Evolutionary conservation across 140 eudicot species (phyloP).

Genomic region (Senecio squalidus): DNA sequence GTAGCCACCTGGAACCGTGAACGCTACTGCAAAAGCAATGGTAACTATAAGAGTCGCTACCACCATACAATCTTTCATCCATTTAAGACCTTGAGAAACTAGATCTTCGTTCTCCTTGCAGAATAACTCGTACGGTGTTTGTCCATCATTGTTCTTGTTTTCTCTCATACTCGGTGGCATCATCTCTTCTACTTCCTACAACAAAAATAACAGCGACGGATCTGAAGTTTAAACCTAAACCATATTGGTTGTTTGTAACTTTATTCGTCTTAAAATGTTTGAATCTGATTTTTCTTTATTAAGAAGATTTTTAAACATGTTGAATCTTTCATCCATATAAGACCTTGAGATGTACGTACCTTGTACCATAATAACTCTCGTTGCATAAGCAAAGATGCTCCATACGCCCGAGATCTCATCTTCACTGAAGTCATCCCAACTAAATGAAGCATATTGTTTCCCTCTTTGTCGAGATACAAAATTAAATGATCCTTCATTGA

Average conservation of each 20-base stretch:
- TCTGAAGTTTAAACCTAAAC: too few relatives aligned
- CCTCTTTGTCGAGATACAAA: neutral
- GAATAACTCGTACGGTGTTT: constrained; percentile 12
- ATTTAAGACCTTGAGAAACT: neutral
- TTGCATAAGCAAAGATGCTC: constrained; percentile 32
- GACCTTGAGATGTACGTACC: too few relatives aligned
- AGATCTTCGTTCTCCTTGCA: neutral
- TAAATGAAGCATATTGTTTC: constrained; percentile 4
- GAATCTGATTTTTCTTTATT: too few relatives aligned
- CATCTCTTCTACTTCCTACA: constrained; percentile 4
- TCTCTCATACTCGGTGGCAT: neutral
- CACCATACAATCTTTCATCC: constrained; percentile 18
- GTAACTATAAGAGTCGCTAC: constrained; percentile 20
- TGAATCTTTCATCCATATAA: too few relatives aligned
- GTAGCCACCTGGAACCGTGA: constrained; percentile 24
- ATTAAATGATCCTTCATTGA: constrained; percentile 21
- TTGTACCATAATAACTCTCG: too few relatives aligned
- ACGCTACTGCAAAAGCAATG: constrained; percentile 14
- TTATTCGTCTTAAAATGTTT: too few relatives aligned
- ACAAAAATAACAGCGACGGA: neutral
- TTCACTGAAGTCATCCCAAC: neutral
- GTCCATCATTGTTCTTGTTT: neutral
- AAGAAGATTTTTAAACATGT: too few relatives aligned
- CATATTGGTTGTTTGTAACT: too few relatives aligned
- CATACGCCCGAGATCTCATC: neutral